phyloP scores from a whole-genome alignment of 2,329 filamentous ascomycete species.

The Cladophialophora exuberans region DNA sequence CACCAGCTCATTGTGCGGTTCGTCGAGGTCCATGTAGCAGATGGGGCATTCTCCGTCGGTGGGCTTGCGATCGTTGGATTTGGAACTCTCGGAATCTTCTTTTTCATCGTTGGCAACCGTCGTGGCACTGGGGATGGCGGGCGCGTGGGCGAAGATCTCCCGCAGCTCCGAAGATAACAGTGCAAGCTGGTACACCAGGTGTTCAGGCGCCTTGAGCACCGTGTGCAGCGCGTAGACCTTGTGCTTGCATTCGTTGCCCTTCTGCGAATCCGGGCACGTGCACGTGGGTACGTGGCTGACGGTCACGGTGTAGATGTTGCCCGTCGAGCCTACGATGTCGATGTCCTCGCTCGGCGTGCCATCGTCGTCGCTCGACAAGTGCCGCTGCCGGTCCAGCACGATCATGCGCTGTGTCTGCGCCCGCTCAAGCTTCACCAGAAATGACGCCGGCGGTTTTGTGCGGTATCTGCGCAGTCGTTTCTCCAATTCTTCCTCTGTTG shows the following conservation, averaged over 20 bases:
- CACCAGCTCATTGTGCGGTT: slow-evolving; percentile 50
- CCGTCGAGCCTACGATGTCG: slow-evolving; percentile 62
- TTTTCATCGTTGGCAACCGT: too few species aligned
- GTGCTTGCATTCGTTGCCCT: slow-evolving; percentile 64
- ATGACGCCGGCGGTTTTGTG: slow-evolving; percentile 49
- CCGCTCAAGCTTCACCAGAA: slow-evolving; percentile 51
- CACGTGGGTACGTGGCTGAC: slow-evolving; percentile 58
- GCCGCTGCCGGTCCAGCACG: slow-evolving; percentile 56
- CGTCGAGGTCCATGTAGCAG: slow-evolving; percentile 61
- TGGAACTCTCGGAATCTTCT: slow-evolving; percentile 48
- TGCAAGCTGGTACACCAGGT: slow-evolving; percentile 63
- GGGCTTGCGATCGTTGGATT: slow-evolving; percentile 55
- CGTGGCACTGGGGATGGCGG: slow-evolving; percentile 53
- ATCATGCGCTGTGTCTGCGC: slow-evolving; percentile 59
- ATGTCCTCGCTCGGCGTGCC: slow-evolving; percentile 55
- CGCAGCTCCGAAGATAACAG: slow-evolving; percentile 62
- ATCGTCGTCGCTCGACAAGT: slow-evolving; percentile 46
- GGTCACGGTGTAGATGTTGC: slow-evolving; percentile 62
- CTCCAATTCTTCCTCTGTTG: slow-evolving; percentile 34
- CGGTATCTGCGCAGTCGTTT: slow-evolving; percentile 47
- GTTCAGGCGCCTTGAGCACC: slow-evolving; percentile 58
- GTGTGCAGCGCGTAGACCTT: slow-evolving; percentile 55
- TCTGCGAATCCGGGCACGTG: slow-evolving; percentile 57
- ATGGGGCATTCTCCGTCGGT: slow-evolving; percentile 67
- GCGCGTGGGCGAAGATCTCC: slow-evolving; percentile 58